These are phyloP conservation scores for Grosmannia penicillata DNA, from an alignment of 2,329 filamentous ascomycete genomes.

Conservation along the genomic window DNA sequence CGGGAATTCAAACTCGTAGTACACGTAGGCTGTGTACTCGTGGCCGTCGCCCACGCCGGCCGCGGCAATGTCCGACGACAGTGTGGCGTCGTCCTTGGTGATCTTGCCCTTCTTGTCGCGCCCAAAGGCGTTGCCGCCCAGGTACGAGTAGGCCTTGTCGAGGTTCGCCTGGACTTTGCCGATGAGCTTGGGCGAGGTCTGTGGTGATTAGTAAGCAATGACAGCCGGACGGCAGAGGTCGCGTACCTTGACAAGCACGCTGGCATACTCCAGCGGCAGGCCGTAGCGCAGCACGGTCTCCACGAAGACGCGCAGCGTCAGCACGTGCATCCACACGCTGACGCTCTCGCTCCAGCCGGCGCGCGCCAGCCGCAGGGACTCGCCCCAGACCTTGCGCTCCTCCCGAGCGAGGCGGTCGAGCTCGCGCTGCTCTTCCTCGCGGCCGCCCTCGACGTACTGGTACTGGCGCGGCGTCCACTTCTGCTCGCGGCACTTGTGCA, in stretches of 20 bases:
- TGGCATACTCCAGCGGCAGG: constrained; percentile 77
- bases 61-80: constrained; percentile 72
- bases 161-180: constrained; percentile 69
- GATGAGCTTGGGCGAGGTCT: constrained; percentile 65
- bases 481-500: constrained; percentile 81
- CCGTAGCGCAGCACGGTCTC: constrained; percentile 97
- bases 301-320: constrained; percentile 86
- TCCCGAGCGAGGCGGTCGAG: constrained; percentile 68
- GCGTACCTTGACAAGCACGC: constrained; percentile 67
- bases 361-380: constrained; percentile 71
- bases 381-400: constrained; percentile 83
- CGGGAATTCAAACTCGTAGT: constrained; percentile 81
- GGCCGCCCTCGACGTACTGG: constrained; percentile 80
- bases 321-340: constrained; percentile 89
- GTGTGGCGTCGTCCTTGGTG: constrained; percentile 71
- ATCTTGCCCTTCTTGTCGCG: constrained; percentile 87
- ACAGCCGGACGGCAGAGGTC: not conserved
- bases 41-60: constrained; percentile 54
- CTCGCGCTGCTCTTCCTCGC: constrained; percentile 79
- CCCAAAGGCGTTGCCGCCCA: constrained; percentile 87
- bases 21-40: constrained; percentile 93
- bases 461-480: constrained; percentile 94
- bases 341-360: constrained; percentile 94
- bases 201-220: constrained; percentile 7
- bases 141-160: constrained; percentile 75